Evolutionary conservation across 192 early-diverging fungal species (phyloP).

Genomic region (Linderina pennispora): DNA sequence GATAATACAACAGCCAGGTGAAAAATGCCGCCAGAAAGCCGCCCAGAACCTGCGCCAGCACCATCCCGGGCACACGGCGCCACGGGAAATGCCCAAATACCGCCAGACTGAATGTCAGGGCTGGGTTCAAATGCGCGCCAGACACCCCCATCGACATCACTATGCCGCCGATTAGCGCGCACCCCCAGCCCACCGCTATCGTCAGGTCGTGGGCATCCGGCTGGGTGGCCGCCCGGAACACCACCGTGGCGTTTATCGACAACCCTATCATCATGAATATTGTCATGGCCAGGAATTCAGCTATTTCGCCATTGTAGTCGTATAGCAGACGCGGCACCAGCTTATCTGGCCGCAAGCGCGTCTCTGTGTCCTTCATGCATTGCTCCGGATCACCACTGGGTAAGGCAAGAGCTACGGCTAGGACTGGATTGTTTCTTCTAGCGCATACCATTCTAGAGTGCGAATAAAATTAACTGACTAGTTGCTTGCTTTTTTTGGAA

Average conservation of each 20-base stretch:
- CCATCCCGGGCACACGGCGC: conserved; percentile 17
- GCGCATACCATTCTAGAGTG: no score
- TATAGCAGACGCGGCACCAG: background rate
- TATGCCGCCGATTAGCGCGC: conserved; percentile 3
- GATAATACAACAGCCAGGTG: conserved; percentile 1
- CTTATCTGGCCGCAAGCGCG: no score
- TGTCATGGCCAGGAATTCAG: background rate
- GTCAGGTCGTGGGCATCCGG: background rate
- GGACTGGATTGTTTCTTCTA: no score
- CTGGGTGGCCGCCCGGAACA: background rate
- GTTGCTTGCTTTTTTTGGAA: no score
- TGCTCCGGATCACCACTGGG: no score
- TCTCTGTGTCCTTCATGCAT: no score
- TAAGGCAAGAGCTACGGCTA: no score
- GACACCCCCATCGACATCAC: conserved; percentile 1
- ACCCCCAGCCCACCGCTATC: background rate
- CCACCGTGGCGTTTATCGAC: background rate
- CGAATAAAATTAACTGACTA: no score
- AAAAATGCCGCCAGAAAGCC: conserved; percentile 4
- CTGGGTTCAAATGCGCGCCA: conserved; percentile 18
- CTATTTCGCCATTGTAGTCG: background rate
- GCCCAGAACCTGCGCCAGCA: conserved; percentile 7
- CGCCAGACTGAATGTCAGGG: conserved; percentile 10
- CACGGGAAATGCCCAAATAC: conserved; percentile 11
- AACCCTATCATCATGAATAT: background rate